Base-by-base conservation (phyloP, 768 basidiomycete genomes). In the Mycena olivaceomarginata region DNA sequence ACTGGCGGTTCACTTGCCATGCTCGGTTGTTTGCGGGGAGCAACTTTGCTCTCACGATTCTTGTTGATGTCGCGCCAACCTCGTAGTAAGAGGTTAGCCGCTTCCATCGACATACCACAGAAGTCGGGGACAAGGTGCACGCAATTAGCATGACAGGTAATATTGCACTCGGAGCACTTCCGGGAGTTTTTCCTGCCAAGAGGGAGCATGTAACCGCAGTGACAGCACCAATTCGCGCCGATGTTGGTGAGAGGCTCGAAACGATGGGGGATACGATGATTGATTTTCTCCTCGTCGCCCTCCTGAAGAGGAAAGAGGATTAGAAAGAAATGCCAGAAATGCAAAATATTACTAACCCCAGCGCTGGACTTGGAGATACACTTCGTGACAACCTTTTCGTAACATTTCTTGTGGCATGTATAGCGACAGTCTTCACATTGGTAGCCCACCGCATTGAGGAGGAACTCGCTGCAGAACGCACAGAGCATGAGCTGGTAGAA, bases 41-140 rank as follows among this genome's bases (percentile, higher is more conserved):
- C 85, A 48, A 85, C 87, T 77, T 91, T 91, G 71, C 89, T 89
- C 43, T 88, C 89, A 83, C 94, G 92, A 82, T 87, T 86, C 80
- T 90, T 91, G 85, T 99, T 98, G 88, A 98, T 98, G 82, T 96
- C 95, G 70, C 95, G 94, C 91, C 96, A 94, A 85, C 97, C 95
- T 67, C 94, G 93, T 67, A 99, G 91, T 22, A 99, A 90, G 81
- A 94, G 93, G 84, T 99, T 99, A 64, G 98, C 98, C 48, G 96
- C 98, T 86, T 99, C 98, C 98, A 99, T 99, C 48, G 97, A 97
- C 98, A 99, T 99, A 57, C 98, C 98, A 82, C 98, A 99, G 86
- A 99, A 99, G 86, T 99, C 98, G 74, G 98, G 98, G 53, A 99
- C 98, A 73, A 99, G 92, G 85, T 99, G 98, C 1, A 97, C 96